A percentile compares a stretch with the other conserved stretches of the same genome.
Conservation (phyloP, 2,329 filamentous ascomycete genomes). For the Sarocladiaceae sp. region DNA sequence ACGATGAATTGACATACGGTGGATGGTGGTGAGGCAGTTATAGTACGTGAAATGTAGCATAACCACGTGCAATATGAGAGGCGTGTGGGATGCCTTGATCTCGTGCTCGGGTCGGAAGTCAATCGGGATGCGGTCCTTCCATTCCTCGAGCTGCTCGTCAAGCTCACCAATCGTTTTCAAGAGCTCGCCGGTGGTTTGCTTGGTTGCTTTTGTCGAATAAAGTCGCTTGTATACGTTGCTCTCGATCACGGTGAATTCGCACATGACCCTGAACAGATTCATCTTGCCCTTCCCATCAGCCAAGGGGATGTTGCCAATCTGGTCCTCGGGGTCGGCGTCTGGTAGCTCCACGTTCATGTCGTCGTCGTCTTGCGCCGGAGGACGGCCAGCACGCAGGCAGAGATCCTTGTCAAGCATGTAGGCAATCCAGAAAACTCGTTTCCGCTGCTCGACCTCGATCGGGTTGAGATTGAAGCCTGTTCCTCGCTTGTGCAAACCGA, state of each 20-base stretch:
- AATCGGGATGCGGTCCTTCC: conserved; percentile 92
- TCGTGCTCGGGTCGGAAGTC: conserved; percentile 97
- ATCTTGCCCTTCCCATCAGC: conserved; percentile 85
- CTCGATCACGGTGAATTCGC: conserved; percentile 84
- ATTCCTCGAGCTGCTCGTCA: conserved; percentile 81
- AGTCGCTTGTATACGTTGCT: conserved; percentile 89
- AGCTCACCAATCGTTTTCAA: conserved; percentile 94
- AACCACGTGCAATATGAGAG: conserved; percentile 88
- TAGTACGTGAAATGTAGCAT: conserved; percentile 96
- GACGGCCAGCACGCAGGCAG: conserved; percentile 52
- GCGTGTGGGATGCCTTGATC: conserved; percentile 87
- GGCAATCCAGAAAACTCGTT: conserved; percentile 59
- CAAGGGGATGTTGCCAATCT: conserved; percentile 89
- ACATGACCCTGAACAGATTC: conserved; percentile 91
- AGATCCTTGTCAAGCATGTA: conserved; percentile 61
- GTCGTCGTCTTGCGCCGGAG: conserved; percentile 57
- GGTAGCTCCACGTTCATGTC: conserved; percentile 95
- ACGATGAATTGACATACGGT: conserved; percentile 96
- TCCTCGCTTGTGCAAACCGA: conserved; percentile 89
- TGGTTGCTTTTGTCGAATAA: conserved; percentile 87
- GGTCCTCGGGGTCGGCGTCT: conserved; percentile 82
- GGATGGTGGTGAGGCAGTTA: conserved; percentile 95
- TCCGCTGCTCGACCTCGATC: conserved; percentile 85
- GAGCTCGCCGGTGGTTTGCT: conserved; percentile 86
- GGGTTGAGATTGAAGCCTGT: conserved; percentile 90